Base-by-base conservation (phyloP, 2,329 filamentous ascomycete species). In the Epichloe glyceriae region DNA sequence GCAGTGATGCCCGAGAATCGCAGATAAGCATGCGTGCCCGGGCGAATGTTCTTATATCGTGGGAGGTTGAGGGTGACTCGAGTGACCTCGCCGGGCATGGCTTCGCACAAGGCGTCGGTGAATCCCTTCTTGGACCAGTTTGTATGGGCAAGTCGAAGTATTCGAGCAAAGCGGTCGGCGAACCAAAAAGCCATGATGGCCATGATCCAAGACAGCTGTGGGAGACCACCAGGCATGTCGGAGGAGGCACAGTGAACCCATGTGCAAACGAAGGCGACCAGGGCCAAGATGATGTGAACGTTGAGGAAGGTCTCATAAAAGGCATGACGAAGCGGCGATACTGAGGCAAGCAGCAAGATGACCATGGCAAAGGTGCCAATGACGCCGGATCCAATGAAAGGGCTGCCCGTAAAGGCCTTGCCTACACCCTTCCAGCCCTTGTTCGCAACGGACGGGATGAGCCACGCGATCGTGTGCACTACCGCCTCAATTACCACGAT, bases 281-380 rank as follows among this genome's bases (percentile, higher is more conserved):
- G 66, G 39, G 83, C 88, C 47, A 95, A 70, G 38, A 86, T 66
- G 58, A 95, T 89, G 69, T 97, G 93, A 33, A 85, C 69, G 63
- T 86, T 88, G 59, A 97, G 77, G 70, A 98, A 98, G 1, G 88
- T 94, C 70, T 98, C 93, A 71, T 98, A 98, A 65, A 95, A 96
- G 39, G 90, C 89, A 67, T 96, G 91, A 54, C 93, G 83, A 48
- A 98, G 63, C 0, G 89, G 85, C 2, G 88, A 91, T 50, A 86
- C 71, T 10, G 88, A 84, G 30, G 84, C 72, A 48, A 95, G 61
- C 50, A 86, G 62, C 44, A 97, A 73, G 43, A 86, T 63, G 40
- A 79, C 59, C 62, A 95, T 78, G 38, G 78, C 75, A 46, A 78
- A 64, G 2, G 72, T 76, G 44, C 76, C 83, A 26, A 83, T 70